Evolutionary conservation across 1,284 basidiomycete genomes (phyloP), one percentile per base, ranked within the genome.

Genomic region (Leucoagaricus sp.): DNA sequence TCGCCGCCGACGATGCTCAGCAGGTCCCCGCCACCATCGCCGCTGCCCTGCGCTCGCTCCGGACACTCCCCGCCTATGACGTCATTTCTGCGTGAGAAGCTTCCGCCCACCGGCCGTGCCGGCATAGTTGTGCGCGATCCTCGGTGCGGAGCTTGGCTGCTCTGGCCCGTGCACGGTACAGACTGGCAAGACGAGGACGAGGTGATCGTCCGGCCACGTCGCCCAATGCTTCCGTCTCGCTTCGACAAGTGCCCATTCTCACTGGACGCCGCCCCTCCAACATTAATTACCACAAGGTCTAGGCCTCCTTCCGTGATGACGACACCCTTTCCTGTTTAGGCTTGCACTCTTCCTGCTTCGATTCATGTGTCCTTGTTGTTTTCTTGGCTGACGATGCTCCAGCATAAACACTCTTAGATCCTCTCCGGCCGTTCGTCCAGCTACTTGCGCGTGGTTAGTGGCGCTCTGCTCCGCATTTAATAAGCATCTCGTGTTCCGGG

Each of bases 21-120:
- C 38, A 28, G 26, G 25, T n/a, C 8, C 31, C 29, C 10, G 40
- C 38, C 26, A 38, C 29, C 23, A 9, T 17, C 23, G 25, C 25
- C 28, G 25, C 26, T 38, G 15, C 38, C 34, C 45, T 17, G 4
- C 26, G 7, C 36, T 26, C 8, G 13, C 25, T 21, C 47, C 53
- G 28, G 26, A n/a, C 19, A 21, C 47, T 19, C 40, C 47, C 34
- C 45, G 12, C 31, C 17, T n/a, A 49, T 55, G 53, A 55, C 53
- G 53, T 55, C 47, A 55, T 38, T 13, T 15, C 2, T 19, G 12
- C 38, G 53, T 55, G 46, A 4, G 47, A 55, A 55, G 6, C 5
- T 29, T 1, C 47, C 53, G 53, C 47, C 34, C 25, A 12, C 29
- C 52, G 33, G 52, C 52, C 52, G 52, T 33, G 17, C 17, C 52